Evolutionary conservation across 306 rosid genomes (phyloP).

Genomic region (apple (Malus domestica)): ASM211411v1 NC_041795.1:33210501-33211000

Average conservation of each 20-base stretch:
- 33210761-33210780: slow-evolving; percentile 27
- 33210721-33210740: neutral
- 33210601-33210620: neutral
- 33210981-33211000: slow-evolving; percentile 91
- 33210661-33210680: neutral
- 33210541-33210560: too few relatives aligned
- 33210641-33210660: slow-evolving; percentile 12
- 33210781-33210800: slow-evolving; percentile 20
- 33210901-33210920: slow-evolving; percentile 93
- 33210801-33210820: neutral
- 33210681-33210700: slow-evolving; percentile 8
- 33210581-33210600: neutral
- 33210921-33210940: slow-evolving; percentile 78
- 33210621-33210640: slow-evolving; percentile 6
- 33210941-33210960: slow-evolving; percentile 74
- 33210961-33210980: slow-evolving; percentile 67
- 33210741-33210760: slow-evolving; percentile 8
- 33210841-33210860: slow-evolving; percentile 9
- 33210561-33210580: neutral
- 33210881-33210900: slow-evolving; percentile 80
- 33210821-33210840: neutral
- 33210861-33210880: slow-evolving; percentile 22
- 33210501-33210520: too few relatives aligned
- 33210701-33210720: slow-evolving; percentile 25
- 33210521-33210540: too few relatives aligned